Evolutionary conservation across 345 rosid genomes (phyloP), one percentile per base, ranked within the genome.

Genomic region (Hibiscus syriacus): DNA sequence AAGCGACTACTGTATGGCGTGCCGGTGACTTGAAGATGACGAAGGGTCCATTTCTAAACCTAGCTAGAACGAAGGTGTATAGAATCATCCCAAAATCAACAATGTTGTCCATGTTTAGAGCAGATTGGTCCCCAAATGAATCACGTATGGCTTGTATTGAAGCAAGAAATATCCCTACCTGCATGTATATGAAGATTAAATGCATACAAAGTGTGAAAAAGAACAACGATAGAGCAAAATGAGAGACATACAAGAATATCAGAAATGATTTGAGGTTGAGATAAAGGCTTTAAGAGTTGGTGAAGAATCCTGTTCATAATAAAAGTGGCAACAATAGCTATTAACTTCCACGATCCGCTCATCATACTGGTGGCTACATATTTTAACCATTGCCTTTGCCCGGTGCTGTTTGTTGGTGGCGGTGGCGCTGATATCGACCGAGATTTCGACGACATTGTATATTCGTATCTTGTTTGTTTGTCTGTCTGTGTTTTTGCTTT

Each of bases 1-100:
- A 94, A 94, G 97, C 96, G 55, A 94, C 69, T 70, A 87, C 74
- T 2, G 97, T 96, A 9, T 80, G 90, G 36, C 81, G 79, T 13
- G 82, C 83, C 8, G 97, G 99, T 67, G 85, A 76, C 73, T 74
- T 81, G 11, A 89, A 77, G 50, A 94, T 78, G 17, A 83, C 84
- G 43, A 80, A 14, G 96, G 96, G 66, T 90, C 84, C 99, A 91
- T 94, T 78, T 94, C 97, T 30, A 94, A 65, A 41, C 96, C 99
- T 67, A n/a, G n/a, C 99, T 68, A 89, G 72, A 64, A 87, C 95
- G 20, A 94, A 94, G 84, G 87, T 81, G 75, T 91, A n/a, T n/a
- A n/a, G n/a, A n/a, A n/a, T n/a, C n/a, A n/a, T n/a, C n/a, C n/a
- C n/a, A n/a, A n/a, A n/a, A n/a, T n/a, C n/a, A n/a, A n/a, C n/a